Evolutionary conservation across 768 basidiomycete species (phyloP).

Genomic region (Xanthoconium purpureum): DNA sequence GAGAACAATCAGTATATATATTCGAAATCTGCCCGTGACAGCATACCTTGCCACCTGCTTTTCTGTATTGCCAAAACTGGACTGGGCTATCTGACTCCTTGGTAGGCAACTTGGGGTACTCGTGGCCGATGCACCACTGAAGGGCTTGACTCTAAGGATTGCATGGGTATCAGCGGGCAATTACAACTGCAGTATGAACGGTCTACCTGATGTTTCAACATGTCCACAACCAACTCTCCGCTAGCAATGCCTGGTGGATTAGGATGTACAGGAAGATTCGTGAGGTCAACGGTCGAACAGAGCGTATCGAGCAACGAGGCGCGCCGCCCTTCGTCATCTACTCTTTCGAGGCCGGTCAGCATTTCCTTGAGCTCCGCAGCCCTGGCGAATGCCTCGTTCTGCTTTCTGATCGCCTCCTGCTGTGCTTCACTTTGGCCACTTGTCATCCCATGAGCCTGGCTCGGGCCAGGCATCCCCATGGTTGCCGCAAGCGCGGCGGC

Average conservation of each 20-base stretch:
- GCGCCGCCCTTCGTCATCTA: slow-evolving; percentile 74
- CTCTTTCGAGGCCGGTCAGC: slow-evolving; percentile 66
- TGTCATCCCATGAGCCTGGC: slow-evolving; percentile 12
- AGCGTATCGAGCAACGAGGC: slow-evolving; percentile 67
- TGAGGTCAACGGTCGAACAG: slow-evolving; percentile 65
- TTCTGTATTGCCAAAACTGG: slow-evolving; percentile 84
- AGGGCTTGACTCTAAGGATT: slow-evolving; percentile 67
- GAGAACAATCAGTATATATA: neutral
- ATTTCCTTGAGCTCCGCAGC: slow-evolving; percentile 67
- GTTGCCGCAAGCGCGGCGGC: slow-evolving; percentile 15
- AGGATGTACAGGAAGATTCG: slow-evolving; percentile 67
- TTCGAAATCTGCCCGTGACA: neutral
- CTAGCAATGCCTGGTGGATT: slow-evolving; percentile 66
- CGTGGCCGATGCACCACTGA: slow-evolving; percentile 80
- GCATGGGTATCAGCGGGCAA: neutral
- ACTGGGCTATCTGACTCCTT: slow-evolving; percentile 68
- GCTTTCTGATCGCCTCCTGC: slow-evolving; percentile 29
- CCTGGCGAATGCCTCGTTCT: slow-evolving; percentile 48
- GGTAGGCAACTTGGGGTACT: slow-evolving; percentile 73
- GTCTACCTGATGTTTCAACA: slow-evolving; percentile 78
- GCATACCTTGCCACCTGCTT: slow-evolving; percentile 51
- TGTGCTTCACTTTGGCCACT: slow-evolving; percentile 30
- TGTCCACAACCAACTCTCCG: slow-evolving; percentile 66
- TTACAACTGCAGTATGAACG: neutral
- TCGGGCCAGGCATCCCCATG: slow-evolving; percentile 19